A percentile compares a stretch with the other conserved stretches of the same genome.
Conservation (phyloP, 352 stramenopile genomes). For the Phytopythium mirpurense region DNA sequence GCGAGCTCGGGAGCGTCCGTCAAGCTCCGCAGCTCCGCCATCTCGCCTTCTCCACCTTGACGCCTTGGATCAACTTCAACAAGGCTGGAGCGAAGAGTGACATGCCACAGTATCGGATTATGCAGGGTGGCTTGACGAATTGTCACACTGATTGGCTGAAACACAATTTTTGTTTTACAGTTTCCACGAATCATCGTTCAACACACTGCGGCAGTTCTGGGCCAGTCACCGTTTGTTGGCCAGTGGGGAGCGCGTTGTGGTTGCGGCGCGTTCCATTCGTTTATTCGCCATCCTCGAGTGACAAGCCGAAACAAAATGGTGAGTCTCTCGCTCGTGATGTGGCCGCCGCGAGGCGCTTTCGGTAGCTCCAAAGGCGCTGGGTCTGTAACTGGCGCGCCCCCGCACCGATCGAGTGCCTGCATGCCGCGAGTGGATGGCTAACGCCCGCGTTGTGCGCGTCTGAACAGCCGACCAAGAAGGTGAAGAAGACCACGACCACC, state of each 20-base stretch:
- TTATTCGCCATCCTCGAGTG: constrained; percentile 84
- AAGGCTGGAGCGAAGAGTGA: no score
- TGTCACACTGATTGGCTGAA: no score
- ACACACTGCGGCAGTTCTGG: neutral
- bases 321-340: neutral
- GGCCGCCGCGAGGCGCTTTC: neutral
- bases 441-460: neutral
- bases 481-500: constrained; percentile 72
- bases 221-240: constrained; percentile 3
- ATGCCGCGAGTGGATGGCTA: neutral
- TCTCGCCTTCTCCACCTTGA: no score
- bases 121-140: no score
- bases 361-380: neutral
- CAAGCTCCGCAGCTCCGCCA: constrained; percentile 38
- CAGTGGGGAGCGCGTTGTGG: neutral
- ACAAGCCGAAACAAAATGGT: constrained; percentile 45
- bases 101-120: no score
- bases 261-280: constrained; percentile 34
- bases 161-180: no score
- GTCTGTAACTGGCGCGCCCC: neutral
- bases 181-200: no score
- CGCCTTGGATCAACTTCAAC: no score
- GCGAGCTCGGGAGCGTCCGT: constrained; percentile 33
- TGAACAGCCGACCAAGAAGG: constrained; percentile 75
- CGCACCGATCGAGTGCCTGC: neutral